phyloP scores from a whole-genome alignment of 2,329 filamentous ascomycete genomes.

The Fusarium bactridioides region DNA sequence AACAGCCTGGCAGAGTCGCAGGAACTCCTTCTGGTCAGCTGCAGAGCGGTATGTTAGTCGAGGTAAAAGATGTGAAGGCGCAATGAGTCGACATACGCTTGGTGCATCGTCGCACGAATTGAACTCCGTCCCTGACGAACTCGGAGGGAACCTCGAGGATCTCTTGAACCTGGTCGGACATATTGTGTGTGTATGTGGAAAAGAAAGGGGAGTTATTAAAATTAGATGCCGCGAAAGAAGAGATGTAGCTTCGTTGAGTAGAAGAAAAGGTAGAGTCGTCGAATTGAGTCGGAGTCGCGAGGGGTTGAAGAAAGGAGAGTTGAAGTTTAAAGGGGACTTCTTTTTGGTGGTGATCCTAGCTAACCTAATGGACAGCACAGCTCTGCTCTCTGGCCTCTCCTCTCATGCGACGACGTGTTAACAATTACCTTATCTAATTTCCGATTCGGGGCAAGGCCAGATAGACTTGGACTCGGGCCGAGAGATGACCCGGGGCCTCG shows the following conservation, averaged over 20 bases:
- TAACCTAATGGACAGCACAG: constrained; percentile 20
- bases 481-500: constrained; percentile 3
- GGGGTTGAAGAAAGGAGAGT: constrained; percentile 32
- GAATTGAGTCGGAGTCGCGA: constrained; percentile 19
- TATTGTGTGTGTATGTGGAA: constrained; percentile 45
- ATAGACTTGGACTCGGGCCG: constrained; percentile 19
- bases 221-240: constrained; percentile 5
- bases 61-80: not conserved
- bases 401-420: constrained; percentile 35
- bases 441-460: constrained; percentile 28
- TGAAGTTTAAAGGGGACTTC: constrained; percentile 33
- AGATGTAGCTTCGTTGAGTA: constrained; percentile 6
- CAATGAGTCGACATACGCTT: constrained; percentile 58
- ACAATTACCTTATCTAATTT: constrained; percentile 30
- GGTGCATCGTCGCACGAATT: constrained; percentile 69
- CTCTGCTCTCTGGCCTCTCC: constrained; percentile 21
- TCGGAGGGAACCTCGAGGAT: constrained; percentile 73
- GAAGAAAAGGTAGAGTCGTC: constrained; percentile 13
- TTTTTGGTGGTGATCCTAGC: constrained; percentile 24
- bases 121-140: constrained; percentile 68
- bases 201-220: constrained; percentile 18
- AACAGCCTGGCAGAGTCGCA: constrained; percentile 64
- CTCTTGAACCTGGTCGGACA: constrained; percentile 75
- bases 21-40: constrained; percentile 55
- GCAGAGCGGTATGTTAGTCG: constrained; percentile 2